phyloP scores from a whole-genome alignment of 2,329 filamentous ascomycete genomes.

The Penicillium sp. region DNA sequence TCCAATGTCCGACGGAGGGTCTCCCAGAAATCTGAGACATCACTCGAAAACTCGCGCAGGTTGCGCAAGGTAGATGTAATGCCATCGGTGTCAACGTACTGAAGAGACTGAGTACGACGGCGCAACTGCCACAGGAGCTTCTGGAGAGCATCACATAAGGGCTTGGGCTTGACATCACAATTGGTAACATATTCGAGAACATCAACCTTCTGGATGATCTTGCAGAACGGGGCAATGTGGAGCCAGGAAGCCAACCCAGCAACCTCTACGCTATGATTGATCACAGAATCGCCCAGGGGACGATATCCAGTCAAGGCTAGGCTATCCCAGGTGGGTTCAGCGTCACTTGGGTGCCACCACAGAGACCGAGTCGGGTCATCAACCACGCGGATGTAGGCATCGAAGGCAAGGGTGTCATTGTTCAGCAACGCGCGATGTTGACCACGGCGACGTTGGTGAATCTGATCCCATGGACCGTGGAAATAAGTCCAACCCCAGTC shows the following conservation, averaged over 20 bases:
- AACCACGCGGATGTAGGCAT: slow-evolving; percentile 58
- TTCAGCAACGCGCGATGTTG: slow-evolving; percentile 57
- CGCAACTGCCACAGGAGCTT: slow-evolving; percentile 50
- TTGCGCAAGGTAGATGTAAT: slow-evolving; percentile 41
- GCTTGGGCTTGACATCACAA: slow-evolving; percentile 47
- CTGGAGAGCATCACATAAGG: slow-evolving; percentile 50
- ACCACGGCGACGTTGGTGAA: slow-evolving; percentile 53
- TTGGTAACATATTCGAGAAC: slow-evolving; percentile 46
- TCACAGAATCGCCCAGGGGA: slow-evolving; percentile 45
- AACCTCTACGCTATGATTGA: slow-evolving; percentile 47
- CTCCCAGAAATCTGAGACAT: slow-evolving; percentile 56
- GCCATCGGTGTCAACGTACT: slow-evolving; percentile 41
- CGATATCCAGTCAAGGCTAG: slow-evolving; percentile 55
- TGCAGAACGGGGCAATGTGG: slow-evolving; percentile 56
- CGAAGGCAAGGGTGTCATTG: slow-evolving; percentile 59
- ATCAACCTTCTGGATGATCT: slow-evolving; percentile 50
- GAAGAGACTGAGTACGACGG: slow-evolving; percentile 38
- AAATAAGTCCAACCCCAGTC: slow-evolving; percentile 64
- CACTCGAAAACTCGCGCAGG: slow-evolving; percentile 44
- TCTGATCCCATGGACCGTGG: slow-evolving; percentile 55
- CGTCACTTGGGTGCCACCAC: slow-evolving; percentile 56
- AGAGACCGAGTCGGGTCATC: slow-evolving; percentile 57
- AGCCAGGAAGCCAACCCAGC: slow-evolving; percentile 57
- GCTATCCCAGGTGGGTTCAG: slow-evolving; percentile 54
- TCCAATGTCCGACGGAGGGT: slow-evolving; percentile 50